Evolutionary conservation across 768 basidiomycete genomes (phyloP), one percentile per base, ranked within the genome.

Genomic region (Macrolepiota albuminosa): DNA sequence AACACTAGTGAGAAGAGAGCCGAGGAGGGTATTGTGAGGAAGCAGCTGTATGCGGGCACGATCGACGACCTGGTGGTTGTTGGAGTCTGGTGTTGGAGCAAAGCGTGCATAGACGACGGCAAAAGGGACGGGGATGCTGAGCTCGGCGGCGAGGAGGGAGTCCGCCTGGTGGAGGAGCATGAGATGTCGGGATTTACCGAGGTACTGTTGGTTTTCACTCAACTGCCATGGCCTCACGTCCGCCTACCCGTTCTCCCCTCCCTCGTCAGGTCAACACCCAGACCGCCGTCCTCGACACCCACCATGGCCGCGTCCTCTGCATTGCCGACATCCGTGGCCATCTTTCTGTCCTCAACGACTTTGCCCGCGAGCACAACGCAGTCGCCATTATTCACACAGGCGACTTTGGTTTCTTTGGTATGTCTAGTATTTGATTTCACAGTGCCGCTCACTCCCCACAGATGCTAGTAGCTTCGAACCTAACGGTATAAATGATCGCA

Each of bases 401-500:
- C 56, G 97, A 99, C 78, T 98, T 98, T 85, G 97, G 97, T 60
- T 97, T 99, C 77, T 97, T 96, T 73, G 93, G 92, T 88, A 64
- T 63, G 81, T 72, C 54, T 54, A 26, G 43, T 53, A 31, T 55
- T 4, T 58, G 0, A 7, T n/a, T 18, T 29, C n/a, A 46, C 56
- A 21, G 50, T 55, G 21, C 54, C 31, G 24, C 54, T 58, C 29
- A 58, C 26, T 2, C 24, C 39, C 43, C 16, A 10, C 73, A 93
- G 92, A 95, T 73, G 78, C 84, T 33, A 78, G 79, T 63, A 93
- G 91, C 71, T 80, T 96, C 54, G 88, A 91, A 18, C 80, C 93
- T 66, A 56, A 49, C 10, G 53, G 36, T 7, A 97, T 99, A 75
- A 91, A 90, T 68, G 95, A 98, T 83, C 86, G 93, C 65, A 97